phyloP scores from a whole-genome alignment of 495 filamentous ascomycete genomes.

The Penicillium herquei region DNA sequence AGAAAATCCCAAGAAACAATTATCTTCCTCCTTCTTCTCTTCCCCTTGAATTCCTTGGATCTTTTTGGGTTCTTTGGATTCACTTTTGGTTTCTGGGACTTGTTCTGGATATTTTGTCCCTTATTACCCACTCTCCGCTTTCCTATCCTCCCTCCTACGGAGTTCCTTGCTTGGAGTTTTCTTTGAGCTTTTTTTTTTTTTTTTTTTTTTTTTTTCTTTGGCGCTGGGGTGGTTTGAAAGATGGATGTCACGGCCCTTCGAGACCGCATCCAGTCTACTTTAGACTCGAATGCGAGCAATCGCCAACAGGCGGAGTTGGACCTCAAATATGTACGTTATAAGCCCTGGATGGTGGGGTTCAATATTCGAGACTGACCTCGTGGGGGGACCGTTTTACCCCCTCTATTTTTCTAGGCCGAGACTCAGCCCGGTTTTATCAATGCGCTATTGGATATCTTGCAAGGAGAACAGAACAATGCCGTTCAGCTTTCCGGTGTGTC shows the following conservation, averaged over 20 bases:
- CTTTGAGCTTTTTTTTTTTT: conserved; percentile 23
- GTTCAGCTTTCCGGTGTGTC: conserved; percentile 81
- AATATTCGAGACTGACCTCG: conserved; percentile 15
- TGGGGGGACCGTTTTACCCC: conserved; percentile 7
- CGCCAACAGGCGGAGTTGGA: conserved; percentile 87
- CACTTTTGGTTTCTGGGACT: conserved; percentile 18
- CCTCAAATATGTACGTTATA: conserved; percentile 79
- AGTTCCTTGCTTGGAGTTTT: conserved; percentile 17
- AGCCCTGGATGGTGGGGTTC: conserved; percentile 13
- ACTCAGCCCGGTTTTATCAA: conserved; percentile 86
- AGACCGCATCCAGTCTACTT: conserved; percentile 82
- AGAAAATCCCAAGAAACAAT: conserved; percentile 37
- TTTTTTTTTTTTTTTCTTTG: conserved; percentile 31
- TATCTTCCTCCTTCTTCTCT: conserved; percentile 19
- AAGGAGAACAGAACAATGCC: conserved; percentile 77
- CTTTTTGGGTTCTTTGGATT: conserved; percentile 6
- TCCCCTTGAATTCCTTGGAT: neutral
- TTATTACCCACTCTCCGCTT: conserved; percentile 1
- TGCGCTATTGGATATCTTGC: conserved; percentile 84
- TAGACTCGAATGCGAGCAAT: conserved; percentile 80
- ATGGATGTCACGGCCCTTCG: conserved; percentile 90
- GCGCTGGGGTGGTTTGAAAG: conserved; percentile 37
- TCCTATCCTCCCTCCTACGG: conserved; percentile 12
- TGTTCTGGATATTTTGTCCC: conserved; percentile 18
- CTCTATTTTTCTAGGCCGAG: conserved; percentile 67